phyloP scores from a whole-genome alignment of 1,284 basidiomycete genomes.

The Cryptococcus sp. region DNA sequence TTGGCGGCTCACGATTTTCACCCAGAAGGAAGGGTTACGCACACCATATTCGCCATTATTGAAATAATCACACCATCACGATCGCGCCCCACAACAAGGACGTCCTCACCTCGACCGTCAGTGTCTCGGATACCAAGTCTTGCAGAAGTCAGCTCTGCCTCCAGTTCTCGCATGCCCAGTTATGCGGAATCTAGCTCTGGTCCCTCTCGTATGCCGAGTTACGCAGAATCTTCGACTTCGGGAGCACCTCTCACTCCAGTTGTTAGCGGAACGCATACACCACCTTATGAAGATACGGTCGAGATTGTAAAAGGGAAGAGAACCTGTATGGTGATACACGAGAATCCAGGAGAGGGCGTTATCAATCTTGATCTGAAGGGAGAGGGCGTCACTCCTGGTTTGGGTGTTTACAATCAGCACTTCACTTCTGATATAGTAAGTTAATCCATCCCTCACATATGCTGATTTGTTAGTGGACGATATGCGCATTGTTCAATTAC shows the following conservation, averaged over 20 bases:
- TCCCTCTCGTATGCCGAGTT: no score
- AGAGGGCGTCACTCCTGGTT: not conserved
- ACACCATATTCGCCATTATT: slow-evolving; percentile 20
- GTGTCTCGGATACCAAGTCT: not conserved
- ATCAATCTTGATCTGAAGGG: not conserved
- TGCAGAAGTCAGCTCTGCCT: not conserved
- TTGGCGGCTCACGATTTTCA: slow-evolving; percentile 23
- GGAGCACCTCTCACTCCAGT: not conserved
- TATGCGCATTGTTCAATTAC: slow-evolving; percentile 27
- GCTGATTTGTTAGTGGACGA: slow-evolving; percentile 24
- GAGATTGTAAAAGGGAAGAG: not conserved
- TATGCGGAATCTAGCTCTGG: no score
- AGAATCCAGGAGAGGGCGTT: not conserved
- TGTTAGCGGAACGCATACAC: not conserved
- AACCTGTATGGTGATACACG: not conserved
- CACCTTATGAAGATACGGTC: not conserved
- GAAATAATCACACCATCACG: slow-evolving; percentile 4
- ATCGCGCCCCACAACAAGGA: not conserved
- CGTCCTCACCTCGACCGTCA: not conserved
- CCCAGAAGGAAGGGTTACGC: slow-evolving; percentile 16
- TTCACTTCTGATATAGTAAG: not conserved
- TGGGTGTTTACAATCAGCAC: not conserved
- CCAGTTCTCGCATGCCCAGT: not conserved
- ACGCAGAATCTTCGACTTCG: not conserved
- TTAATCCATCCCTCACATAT: not conserved